These are phyloP conservation scores for Rosa rugosa DNA, from an alignment of 306 rosid genomes.

Conservation along the genomic window DNA sequence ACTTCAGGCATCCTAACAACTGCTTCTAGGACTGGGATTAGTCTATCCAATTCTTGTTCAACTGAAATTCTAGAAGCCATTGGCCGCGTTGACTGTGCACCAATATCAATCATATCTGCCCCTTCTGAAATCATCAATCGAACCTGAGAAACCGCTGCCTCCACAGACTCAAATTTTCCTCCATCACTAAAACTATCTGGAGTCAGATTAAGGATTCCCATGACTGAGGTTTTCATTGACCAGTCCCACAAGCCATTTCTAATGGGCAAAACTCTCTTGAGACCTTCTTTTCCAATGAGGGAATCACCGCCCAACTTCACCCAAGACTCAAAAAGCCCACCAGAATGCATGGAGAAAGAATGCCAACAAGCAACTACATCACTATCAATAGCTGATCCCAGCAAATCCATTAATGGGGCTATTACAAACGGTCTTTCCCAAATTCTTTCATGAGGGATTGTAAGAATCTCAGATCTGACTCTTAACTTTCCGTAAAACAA, in stretches of 20 bases:
- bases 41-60: slow-evolving; percentile 71
- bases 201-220: slow-evolving; percentile 88
- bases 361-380: slow-evolving; percentile 77
- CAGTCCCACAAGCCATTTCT: slow-evolving; percentile 65
- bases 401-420: slow-evolving; percentile 85
- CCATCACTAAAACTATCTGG: slow-evolving; percentile 97
- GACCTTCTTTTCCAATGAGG: slow-evolving; percentile 73
- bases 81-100: slow-evolving; percentile 88
- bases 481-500: slow-evolving; percentile 74
- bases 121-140: slow-evolving; percentile 75
- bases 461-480: slow-evolving; percentile 64
- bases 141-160: slow-evolving; percentile 70
- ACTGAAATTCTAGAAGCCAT: slow-evolving; percentile 63
- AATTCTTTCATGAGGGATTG: slow-evolving; percentile 82
- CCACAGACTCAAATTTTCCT: slow-evolving; percentile 62
- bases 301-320: slow-evolving; percentile 76
- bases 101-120: slow-evolving; percentile 88
- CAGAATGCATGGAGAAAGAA: slow-evolving; percentile 60
- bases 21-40: slow-evolving; percentile 80
- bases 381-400: slow-evolving; percentile 61
- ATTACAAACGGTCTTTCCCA: slow-evolving; percentile 95
- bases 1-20: slow-evolving; percentile 63
- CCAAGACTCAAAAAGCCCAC: slow-evolving; percentile 66
- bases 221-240: slow-evolving; percentile 63
- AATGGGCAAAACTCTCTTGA: slow-evolving; percentile 78